Conservation (phyloP, 768 basidiomycete species). For the Tephrocybe rancida region DNA sequence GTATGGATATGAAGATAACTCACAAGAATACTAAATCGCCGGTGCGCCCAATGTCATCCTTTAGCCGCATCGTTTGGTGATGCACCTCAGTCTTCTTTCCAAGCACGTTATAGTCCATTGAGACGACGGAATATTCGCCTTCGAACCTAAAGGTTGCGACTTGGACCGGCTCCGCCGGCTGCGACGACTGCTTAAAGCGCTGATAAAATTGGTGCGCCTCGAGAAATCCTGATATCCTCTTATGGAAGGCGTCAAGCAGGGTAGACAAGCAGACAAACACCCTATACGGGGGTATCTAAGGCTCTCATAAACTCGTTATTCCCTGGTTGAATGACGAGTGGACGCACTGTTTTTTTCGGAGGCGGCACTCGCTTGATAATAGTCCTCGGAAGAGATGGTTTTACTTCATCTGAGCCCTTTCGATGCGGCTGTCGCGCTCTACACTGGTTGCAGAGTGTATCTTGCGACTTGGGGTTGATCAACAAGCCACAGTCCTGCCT, state of each 20-base stretch:
- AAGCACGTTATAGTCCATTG: slow-evolving; percentile 38
- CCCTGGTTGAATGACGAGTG: not conserved
- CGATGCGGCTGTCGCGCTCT: slow-evolving; percentile 13
- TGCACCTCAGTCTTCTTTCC: slow-evolving; percentile 32
- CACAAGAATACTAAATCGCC: slow-evolving; percentile 39
- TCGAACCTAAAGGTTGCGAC: slow-evolving; percentile 45
- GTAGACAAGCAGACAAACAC: slow-evolving; percentile 34
- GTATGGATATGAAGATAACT: slow-evolving; percentile 6
- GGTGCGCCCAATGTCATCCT: slow-evolving; percentile 32
- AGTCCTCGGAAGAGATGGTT: not conserved
- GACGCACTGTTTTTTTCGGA: slow-evolving; percentile 6
- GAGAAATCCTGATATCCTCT: slow-evolving; percentile 31
- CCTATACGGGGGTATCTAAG: slow-evolving; percentile 32
- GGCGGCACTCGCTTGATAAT: not conserved
- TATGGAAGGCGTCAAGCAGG: slow-evolving; percentile 27
- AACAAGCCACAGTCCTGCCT: slow-evolving; percentile 26
- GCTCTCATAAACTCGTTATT: slow-evolving; percentile 12
- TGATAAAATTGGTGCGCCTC: slow-evolving; percentile 36
- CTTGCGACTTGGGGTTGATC: slow-evolving; percentile 13
- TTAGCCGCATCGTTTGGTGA: slow-evolving; percentile 29
- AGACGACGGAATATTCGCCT: slow-evolving; percentile 52
- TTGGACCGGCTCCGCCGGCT: not conserved
- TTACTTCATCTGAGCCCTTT: not conserved
- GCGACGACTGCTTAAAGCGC: slow-evolving; percentile 23
- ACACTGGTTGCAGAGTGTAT: slow-evolving; percentile 30